These are phyloP conservation scores for Cadophora luteo-olivacea DNA, from an alignment of 2,329 filamentous ascomycete species.

Conservation along the genomic window DNA sequence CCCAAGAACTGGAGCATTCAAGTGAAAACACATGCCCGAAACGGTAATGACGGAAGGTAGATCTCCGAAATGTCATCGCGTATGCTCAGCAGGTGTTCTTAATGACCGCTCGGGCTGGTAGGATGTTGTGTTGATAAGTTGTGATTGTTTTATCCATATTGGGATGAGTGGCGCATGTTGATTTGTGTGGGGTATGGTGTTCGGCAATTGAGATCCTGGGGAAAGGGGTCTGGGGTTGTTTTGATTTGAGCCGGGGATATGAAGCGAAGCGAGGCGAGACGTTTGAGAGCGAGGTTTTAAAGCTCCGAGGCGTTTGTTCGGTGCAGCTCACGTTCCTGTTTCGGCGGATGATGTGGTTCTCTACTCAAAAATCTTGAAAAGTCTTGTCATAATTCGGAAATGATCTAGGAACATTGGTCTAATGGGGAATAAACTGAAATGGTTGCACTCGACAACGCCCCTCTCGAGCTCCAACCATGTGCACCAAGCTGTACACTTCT, in stretches of 20 bases:
- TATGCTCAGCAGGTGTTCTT: not conserved
- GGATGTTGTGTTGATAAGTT: not conserved
- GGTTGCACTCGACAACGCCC: not conserved
- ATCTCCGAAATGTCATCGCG: not conserved
- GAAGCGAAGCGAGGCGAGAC: not conserved
- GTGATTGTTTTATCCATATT: not conserved
- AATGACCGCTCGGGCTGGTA: not conserved
- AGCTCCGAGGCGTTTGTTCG: too few relatives aligned
- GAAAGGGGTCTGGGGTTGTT: not conserved
- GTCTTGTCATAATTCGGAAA: not conserved
- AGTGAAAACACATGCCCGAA: not conserved
- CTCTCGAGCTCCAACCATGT: not conserved
- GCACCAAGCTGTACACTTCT: conserved; percentile 4
- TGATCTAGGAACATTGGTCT: conserved; percentile 1
- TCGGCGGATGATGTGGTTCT: too few relatives aligned
- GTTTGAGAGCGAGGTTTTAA: too few relatives aligned
- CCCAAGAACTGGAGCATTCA: not conserved
- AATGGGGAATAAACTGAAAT: conserved; percentile 6
- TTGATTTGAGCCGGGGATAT: not conserved
- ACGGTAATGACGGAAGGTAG: not conserved
- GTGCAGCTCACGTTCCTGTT: too few relatives aligned
- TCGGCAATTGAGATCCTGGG: not conserved
- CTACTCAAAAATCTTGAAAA: not conserved
- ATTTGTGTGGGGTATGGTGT: not conserved
- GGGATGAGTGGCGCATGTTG: not conserved